Percentiles rank a stretch among this genome's conserved stretches.
These are phyloP conservation scores for Cavenderia fasciculata DNA, from an alignment of 78 protist genomes.

Conservation along the genomic window DNA sequence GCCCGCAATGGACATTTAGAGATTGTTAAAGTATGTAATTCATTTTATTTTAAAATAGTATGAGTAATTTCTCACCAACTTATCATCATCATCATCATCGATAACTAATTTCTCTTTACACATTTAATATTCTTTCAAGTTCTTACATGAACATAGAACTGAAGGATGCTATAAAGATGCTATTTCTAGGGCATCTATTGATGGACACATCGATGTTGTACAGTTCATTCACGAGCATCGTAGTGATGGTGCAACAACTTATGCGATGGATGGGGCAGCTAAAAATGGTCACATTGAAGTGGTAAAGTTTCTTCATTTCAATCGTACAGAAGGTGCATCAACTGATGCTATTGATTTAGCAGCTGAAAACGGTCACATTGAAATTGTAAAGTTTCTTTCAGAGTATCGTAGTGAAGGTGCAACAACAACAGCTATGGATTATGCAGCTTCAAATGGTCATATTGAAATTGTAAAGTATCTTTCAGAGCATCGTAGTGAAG, in stretches of 20 bases:
- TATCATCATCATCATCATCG: no score
- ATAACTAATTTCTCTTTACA: no score
- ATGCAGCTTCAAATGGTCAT: background rate
- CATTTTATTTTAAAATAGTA: no score
- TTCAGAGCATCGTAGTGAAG: background rate
- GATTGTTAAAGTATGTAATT: no score
- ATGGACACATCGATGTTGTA: no score
- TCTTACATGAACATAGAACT: no score
- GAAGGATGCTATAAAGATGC: no score
- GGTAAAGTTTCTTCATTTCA: constrained; percentile 10
- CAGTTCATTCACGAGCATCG: no score
- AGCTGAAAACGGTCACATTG: background rate
- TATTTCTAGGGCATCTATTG: no score
- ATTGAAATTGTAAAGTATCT: background rate
- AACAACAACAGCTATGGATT: background rate
- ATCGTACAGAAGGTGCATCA: background rate
- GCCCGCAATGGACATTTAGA: background rate
- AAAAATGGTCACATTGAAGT: constrained; percentile 12
- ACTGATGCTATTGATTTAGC: background rate
- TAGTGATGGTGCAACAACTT: no score
- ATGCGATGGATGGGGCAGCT: constrained; percentile 4
- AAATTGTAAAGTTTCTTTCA: background rate
- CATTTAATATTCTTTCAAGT: no score
- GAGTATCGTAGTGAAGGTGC: background rate
- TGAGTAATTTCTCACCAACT: no score